These are phyloP conservation scores for Candida berthetii DNA, from an alignment of 805 yeast genomes.

Conservation along the genomic window DNA sequence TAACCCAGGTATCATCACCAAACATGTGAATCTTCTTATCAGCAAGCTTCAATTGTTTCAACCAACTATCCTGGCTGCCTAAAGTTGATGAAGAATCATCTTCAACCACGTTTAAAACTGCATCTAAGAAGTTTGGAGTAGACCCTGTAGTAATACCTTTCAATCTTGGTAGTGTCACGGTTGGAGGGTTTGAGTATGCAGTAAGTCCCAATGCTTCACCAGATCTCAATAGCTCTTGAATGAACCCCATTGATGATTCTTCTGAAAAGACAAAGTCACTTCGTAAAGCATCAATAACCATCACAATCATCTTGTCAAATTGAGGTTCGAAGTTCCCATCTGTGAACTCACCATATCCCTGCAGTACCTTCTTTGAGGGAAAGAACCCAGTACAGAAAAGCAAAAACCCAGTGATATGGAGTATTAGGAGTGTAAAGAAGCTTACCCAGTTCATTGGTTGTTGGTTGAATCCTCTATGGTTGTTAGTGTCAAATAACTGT, in stretches of 20 bases:
- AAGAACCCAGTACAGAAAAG: conserved; percentile 81
- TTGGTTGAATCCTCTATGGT: background rate
- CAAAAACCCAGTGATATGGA: conserved; percentile 48
- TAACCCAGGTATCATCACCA: conserved; percentile 98
- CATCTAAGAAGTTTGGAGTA: conserved; percentile 90
- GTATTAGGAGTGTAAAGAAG: conserved; percentile 6
- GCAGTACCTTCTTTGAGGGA: conserved; percentile 77
- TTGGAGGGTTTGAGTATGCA: conserved; percentile 91
- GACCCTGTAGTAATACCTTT: conserved; percentile 95
- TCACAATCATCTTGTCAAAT: conserved; percentile 65
- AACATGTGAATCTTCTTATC: conserved; percentile 60
- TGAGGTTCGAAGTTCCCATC: conserved; percentile 32
- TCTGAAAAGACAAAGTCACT: conserved; percentile 77
- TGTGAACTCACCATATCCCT: conserved; percentile 42
- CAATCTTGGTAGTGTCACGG: conserved; percentile 90
- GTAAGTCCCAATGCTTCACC: conserved; percentile 86
- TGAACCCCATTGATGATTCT: conserved; percentile 56
- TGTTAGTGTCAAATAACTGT: background rate
- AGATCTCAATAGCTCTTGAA: conserved; percentile 55
- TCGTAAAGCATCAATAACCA: conserved; percentile 92
- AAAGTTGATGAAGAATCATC: conserved; percentile 69
- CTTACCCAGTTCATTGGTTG: background rate
- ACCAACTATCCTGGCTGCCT: conserved; percentile 81
- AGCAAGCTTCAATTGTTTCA: conserved; percentile 48
- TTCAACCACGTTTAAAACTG: conserved; percentile 89